Conservation (phyloP, 2,329 filamentous ascomycete genomes). For the Paracorniculantispora psalliotae region DNA sequence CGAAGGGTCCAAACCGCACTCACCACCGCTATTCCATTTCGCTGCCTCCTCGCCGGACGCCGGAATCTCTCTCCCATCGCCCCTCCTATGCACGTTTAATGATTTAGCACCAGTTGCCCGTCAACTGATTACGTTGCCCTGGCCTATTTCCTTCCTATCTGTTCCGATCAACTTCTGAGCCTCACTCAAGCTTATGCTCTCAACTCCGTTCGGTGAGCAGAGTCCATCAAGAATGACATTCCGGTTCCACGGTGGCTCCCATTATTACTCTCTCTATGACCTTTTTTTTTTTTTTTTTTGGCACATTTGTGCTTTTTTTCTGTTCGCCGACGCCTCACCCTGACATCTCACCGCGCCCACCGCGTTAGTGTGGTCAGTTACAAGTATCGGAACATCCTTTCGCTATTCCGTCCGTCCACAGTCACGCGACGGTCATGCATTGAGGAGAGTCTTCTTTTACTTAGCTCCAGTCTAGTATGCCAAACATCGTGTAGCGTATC, state of each 20-base stretch:
- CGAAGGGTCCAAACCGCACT: neutral
- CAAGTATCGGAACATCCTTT: neutral
- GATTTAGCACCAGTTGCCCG: neutral
- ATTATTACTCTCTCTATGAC: neutral
- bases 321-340: neutral
- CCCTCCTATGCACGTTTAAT: neutral
- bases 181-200: neutral
- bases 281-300: neutral
- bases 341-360: neutral
- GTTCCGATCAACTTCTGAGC: neutral
- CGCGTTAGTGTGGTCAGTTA: neutral
- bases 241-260: constrained; percentile 1
- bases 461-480: neutral
- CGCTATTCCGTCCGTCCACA: neutral
- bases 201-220: neutral
- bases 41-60: neutral
- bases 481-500: neutral
- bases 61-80: neutral
- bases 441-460: neutral
- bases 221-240: neutral
- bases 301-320: neutral
- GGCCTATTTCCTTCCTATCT: neutral
- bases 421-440: neutral
- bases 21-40: neutral
- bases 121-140: neutral